Conservation (phyloP, 208 protist genomes). For the Endotrypanum monterogeii region DNA sequence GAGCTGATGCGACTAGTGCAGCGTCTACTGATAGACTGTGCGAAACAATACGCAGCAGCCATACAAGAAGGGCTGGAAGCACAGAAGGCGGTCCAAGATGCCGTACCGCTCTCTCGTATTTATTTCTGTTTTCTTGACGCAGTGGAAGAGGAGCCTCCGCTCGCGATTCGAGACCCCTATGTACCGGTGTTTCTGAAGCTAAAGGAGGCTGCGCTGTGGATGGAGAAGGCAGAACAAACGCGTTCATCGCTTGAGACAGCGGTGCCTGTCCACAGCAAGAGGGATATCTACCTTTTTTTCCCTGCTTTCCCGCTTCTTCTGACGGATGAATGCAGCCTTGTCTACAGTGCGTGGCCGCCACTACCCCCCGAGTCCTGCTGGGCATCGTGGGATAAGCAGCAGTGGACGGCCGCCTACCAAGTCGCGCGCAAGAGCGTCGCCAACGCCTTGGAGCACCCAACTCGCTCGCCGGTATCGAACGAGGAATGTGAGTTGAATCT, state of each 20-base stretch:
- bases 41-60: slow-evolving; percentile 30
- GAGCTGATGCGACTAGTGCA: slow-evolving; percentile 35
- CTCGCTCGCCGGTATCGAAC: slow-evolving; percentile 23
- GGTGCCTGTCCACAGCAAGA: slow-evolving; percentile 8
- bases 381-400: neutral
- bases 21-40: slow-evolving; percentile 17
- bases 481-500: slow-evolving; percentile 31
- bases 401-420: slow-evolving; percentile 12
- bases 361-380: neutral
- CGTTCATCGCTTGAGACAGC: neutral
- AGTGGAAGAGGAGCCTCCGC: slow-evolving; percentile 13
- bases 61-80: slow-evolving; percentile 18
- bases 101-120: slow-evolving; percentile 29
- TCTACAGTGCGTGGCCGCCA: slow-evolving; percentile 27
- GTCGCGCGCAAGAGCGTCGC: slow-evolving; percentile 14
- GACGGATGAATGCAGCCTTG: slow-evolving; percentile 14
- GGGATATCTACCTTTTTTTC: slow-evolving; percentile 22
- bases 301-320: slow-evolving; percentile 19
- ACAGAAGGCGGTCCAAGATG: slow-evolving; percentile 15
- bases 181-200: slow-evolving; percentile 29
- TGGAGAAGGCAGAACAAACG: slow-evolving; percentile 11
- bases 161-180: slow-evolving; percentile 33
- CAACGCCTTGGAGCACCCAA: slow-evolving; percentile 12
- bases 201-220: slow-evolving; percentile 18
- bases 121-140: slow-evolving; percentile 14